Conservation (phyloP, 148 eudicot species). For the Fagopyrum esculentum region DNA sequence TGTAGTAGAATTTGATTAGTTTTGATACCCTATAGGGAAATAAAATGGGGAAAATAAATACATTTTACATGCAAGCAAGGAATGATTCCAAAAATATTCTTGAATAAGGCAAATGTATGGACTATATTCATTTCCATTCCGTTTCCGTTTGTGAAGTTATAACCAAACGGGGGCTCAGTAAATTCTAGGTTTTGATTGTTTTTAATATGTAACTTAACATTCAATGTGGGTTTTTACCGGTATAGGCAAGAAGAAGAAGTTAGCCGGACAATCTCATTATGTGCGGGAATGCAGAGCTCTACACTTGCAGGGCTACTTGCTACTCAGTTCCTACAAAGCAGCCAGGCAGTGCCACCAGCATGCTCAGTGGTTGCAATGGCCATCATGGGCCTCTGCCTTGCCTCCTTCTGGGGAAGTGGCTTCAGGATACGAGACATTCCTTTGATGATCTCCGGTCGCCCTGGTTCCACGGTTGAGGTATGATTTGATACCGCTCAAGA, state of each 20-base stretch:
- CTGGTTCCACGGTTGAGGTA: constrained; percentile 41
- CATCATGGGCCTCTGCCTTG: constrained; percentile 89
- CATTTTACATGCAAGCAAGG: too few relatives aligned
- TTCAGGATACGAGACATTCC: constrained; percentile 56
- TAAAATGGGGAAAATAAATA: too few relatives aligned
- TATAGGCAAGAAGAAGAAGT: constrained; percentile 88
- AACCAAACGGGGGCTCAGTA: background rate
- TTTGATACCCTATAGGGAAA: too few relatives aligned
- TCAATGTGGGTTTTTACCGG: background rate
- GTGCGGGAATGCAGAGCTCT: constrained; percentile 99
- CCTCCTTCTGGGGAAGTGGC: constrained; percentile 93
- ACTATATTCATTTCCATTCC: too few relatives aligned
- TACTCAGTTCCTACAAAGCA: constrained; percentile 77
- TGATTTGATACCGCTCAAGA: constrained; percentile 6
- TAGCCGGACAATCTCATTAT: constrained; percentile 76
- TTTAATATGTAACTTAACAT: background rate
- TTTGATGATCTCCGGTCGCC: constrained; percentile 24
- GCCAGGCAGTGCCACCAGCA: constrained; percentile 92
- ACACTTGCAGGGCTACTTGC: constrained; percentile 97
- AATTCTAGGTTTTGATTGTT: background rate
- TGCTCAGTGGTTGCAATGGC: constrained; percentile 98
- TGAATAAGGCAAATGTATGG: too few relatives aligned
- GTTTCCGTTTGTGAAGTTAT: too few relatives aligned
- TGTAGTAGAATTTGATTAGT: too few relatives aligned
- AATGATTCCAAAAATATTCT: too few relatives aligned